A percentile compares a stretch with the other conserved stretches of the same genome.
phyloP scores from a whole-genome alignment of 164 flowering plant species.

The Macadamia tetraphylla region DNA sequence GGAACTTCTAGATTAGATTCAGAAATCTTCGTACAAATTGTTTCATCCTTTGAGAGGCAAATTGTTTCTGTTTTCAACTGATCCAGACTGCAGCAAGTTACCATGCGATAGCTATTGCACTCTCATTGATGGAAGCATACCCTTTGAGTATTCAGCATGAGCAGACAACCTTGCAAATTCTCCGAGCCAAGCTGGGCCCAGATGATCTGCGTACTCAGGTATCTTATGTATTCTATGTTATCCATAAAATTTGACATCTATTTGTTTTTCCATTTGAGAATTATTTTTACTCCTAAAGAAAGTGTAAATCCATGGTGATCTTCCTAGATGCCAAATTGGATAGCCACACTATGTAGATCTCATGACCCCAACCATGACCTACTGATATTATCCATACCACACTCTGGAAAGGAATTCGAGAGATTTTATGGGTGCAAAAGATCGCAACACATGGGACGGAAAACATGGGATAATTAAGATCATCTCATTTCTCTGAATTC shows the following conservation, averaged over 20 bases:
- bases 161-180: conserved; percentile 93
- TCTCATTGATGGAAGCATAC: conserved; percentile 98
- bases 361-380: not conserved
- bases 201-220: conserved; percentile 41
- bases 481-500: not conserved
- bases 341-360: not conserved
- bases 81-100: conserved; percentile 98
- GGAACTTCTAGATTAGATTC: not conserved
- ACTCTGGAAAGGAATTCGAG: not conserved
- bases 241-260: not conserved
- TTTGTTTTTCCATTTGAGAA: not conserved
- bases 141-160: conserved; percentile 99
- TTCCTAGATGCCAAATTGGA: not conserved
- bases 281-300: not conserved
- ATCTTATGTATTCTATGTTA: not conserved
- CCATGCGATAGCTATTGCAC: conserved; percentile 99
- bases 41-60: conserved; percentile 1
- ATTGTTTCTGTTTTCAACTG: conserved; percentile 14
- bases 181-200: conserved; percentile 69
- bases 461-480: not conserved
- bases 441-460: not conserved
- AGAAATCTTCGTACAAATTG: not conserved
- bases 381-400: not conserved
- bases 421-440: not conserved
- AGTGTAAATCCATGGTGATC: not conserved